Evolutionary conservation across 176 grass and related monocot species (phyloP).

Genomic region (Tuctoria greenei): DNA sequence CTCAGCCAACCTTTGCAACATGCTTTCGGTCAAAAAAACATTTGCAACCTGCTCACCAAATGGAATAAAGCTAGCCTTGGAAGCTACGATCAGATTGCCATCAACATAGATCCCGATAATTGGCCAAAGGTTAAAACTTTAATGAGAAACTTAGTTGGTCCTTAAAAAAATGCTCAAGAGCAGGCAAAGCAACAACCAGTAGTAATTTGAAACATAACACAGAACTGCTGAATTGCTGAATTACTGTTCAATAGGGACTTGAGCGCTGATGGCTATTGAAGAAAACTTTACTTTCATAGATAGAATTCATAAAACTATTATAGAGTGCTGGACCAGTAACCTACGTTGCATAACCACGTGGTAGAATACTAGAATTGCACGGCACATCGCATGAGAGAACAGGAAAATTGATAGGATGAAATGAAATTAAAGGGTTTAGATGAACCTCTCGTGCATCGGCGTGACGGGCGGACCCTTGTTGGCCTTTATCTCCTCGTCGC

Average conservation of each 20-base stretch:
- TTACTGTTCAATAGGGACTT: neutral
- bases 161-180: neutral
- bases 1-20: too few species aligned
- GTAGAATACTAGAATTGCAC: neutral
- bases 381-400: too few species aligned
- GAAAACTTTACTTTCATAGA: neutral
- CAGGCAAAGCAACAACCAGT: neutral
- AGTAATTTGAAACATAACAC: neutral
- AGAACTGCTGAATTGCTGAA: neutral
- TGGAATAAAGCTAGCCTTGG: neutral
- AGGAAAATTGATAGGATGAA: neutral
- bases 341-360: neutral
- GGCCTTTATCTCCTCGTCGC: constrained; percentile 76
- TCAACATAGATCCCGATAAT: neutral
- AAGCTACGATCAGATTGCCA: neutral
- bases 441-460: constrained; percentile 67
- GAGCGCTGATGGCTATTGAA: neutral
- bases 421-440: neutral
- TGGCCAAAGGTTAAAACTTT: neutral
- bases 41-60: too few species aligned
- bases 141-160: neutral
- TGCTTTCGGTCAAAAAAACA: too few species aligned
- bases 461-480: constrained; percentile 90
- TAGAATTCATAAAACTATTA: neutral
- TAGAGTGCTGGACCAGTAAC: neutral